Base-by-base conservation (phyloP, 495 filamentous ascomycete genomes). In the Neurospora sp. region DNA sequence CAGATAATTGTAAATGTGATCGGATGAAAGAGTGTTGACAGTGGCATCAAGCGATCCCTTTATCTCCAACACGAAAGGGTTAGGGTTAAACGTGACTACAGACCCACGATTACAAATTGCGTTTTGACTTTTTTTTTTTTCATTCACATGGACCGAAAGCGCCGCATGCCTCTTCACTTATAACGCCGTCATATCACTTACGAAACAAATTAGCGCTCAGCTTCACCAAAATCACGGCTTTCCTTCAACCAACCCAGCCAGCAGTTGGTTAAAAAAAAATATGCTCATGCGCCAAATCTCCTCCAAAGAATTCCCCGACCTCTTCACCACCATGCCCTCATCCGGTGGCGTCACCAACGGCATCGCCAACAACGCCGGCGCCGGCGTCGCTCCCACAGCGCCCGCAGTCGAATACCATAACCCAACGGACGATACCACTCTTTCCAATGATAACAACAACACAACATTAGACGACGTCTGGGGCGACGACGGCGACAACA, bases 401-500 rank as follows among this genome's bases (percentile, higher is more conserved):
- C 31, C 42, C 2, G 69, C 40, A 31, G 70, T 37, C 27, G 53
- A 65, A 27, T 72, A 71, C 68, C 45, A 73, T 40, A 20, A 69
- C 37, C 69, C 41, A n/a, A 22, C 68, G 1, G 42, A 70, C 4
- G 31, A 48, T 14, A 4, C 68, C 40, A 16, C 70, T 9, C 44
- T 27, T 59, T 59, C 72, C 27, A 71, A 41, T 61, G 65, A 35
- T 16, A 17, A 41, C 53, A 40, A 35, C 10, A 71, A 70, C 72
- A 59, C 76, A 61, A 38, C 40, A 41, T 17, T 77, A 2, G 78
- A 79, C 71, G 79, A 79, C 70, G 75, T 81, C 72, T 81, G 79
- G 79, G 79, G 45, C 68, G 48, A 70, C 40, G 71, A 70, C 22
- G 45, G 38, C 45, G 10, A 4, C n/a, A 7, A 70, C 38, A 3